These are phyloP conservation scores for Cutaneotrichosporon arboriforme DNA, from an alignment of 1,284 basidiomycete genomes.

Conservation along the genomic window DNA sequence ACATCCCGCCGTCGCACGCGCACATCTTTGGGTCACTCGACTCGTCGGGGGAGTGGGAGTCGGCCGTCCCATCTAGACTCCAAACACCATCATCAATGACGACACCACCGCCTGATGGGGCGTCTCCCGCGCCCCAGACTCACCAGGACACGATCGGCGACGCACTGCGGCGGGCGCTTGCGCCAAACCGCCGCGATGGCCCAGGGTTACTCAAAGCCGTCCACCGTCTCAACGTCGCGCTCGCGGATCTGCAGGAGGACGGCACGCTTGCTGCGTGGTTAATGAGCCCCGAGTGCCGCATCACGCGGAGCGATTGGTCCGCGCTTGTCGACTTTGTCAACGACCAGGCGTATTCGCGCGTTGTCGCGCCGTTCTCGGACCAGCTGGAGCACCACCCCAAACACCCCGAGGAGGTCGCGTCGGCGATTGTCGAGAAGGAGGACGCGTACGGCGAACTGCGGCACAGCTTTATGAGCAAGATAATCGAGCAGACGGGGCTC, in stretches of 20 bases:
- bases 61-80: conserved; percentile 11
- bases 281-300: conserved; percentile 17
- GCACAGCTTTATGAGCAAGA: conserved; percentile 44
- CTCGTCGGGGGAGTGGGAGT: conserved; percentile 12
- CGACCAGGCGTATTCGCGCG: conserved; percentile 54
- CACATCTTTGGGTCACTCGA: conserved; percentile 41
- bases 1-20: conserved; percentile 35
- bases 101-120: conserved; percentile 23
- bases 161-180: conserved; percentile 51
- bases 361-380: conserved; percentile 51
- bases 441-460: conserved; percentile 47
- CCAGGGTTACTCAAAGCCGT: conserved; percentile 51
- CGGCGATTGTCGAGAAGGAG: conserved; percentile 40
- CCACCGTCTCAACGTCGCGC: conserved; percentile 50
- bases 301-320: conserved; percentile 48
- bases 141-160: conserved; percentile 50
- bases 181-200: conserved; percentile 50
- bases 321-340: conserved; percentile 47
- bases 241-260: conserved; percentile 43
- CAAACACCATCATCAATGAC: conserved; percentile 20
- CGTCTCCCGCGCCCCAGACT: conserved; percentile 11
- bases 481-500: conserved; percentile 42
- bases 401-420: conserved; percentile 40
- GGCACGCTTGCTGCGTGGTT: conserved; percentile 38
- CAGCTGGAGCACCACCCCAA: conserved; percentile 48